A percentile compares a stretch with the other conserved stretches of the same genome.
Evolutionary conservation across 306 rosid species (phyloP).

Genomic region (Quercus mongolica): DNA sequence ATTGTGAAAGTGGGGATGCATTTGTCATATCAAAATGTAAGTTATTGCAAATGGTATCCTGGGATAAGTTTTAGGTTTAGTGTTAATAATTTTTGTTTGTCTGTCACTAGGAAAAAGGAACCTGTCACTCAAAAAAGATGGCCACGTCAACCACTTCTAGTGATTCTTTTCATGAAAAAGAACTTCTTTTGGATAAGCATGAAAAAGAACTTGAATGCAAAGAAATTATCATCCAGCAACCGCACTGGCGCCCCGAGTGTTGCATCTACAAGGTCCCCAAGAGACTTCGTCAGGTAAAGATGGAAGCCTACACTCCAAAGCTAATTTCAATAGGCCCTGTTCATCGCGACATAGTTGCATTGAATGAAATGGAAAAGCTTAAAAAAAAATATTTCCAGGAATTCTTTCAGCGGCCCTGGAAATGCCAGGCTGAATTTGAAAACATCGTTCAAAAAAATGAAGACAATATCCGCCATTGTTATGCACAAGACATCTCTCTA

Average conservation of each 20-base stretch:
- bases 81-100: no score
- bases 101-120: no score
- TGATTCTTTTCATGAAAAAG: neutral
- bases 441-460: neutral
- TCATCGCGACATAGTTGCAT: neutral
- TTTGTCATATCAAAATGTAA: no score
- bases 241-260: no score
- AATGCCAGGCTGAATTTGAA: neutral
- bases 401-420: neutral
- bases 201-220: neutral
- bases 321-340: constrained; percentile 23
- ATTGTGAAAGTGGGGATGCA: no score
- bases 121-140: no score
- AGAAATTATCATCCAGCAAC: neutral
- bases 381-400: neutral
- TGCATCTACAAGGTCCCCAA: constrained; percentile 9
- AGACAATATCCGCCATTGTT: neutral
- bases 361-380: neutral
- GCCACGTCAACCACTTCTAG: no score
- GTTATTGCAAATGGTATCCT: no score
- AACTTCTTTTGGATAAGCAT: no score
- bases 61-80: no score
- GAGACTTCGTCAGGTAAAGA: constrained; percentile 13
- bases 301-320: constrained; percentile 16
- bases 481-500: neutral